These are phyloP conservation scores for Lumnitzera racemosa DNA, from an alignment of 345 rosid species.

Conservation along the genomic window DNA sequence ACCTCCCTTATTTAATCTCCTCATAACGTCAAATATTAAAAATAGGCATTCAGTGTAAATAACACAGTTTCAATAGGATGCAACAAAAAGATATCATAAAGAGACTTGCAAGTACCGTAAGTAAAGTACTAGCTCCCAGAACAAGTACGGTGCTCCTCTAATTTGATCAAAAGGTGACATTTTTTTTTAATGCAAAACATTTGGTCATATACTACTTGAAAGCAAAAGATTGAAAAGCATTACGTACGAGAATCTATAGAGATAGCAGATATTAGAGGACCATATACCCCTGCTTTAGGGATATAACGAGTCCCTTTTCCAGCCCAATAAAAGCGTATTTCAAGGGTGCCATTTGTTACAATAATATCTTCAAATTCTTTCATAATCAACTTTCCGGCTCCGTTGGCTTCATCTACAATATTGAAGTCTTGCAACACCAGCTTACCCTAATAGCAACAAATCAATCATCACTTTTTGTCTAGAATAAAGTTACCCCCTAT, in stretches of 20 bases:
- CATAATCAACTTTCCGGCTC: constrained; percentile 27
- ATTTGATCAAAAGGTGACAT: too few species aligned
- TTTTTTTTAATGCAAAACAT: too few species aligned
- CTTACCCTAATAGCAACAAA: constrained; percentile 26
- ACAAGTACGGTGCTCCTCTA: too few species aligned
- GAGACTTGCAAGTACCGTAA: too few species aligned
- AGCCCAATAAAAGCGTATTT: constrained; percentile 53
- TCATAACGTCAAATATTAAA: too few species aligned
- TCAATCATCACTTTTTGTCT: background rate
- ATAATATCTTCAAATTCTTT: constrained; percentile 3
- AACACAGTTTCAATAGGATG: too few species aligned
- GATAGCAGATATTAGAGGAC: constrained; percentile 61
- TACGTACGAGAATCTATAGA: constrained; percentile 11
- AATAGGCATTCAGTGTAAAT: too few species aligned
- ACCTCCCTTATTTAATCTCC: too few species aligned
- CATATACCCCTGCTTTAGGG: constrained; percentile 44
- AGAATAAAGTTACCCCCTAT: background rate
- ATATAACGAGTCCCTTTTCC: constrained; percentile 48
- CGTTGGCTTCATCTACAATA: constrained; percentile 39
- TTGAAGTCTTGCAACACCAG: constrained; percentile 44
- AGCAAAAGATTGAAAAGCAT: too few species aligned
- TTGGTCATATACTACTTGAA: too few species aligned
- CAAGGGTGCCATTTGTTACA: constrained; percentile 27
- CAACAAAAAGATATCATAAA: too few species aligned
- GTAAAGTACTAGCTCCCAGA: too few species aligned